Base-by-base conservation (phyloP, 2,329 filamentous ascomycete genomes). In the Colletotrichum cuscutae region DNA sequence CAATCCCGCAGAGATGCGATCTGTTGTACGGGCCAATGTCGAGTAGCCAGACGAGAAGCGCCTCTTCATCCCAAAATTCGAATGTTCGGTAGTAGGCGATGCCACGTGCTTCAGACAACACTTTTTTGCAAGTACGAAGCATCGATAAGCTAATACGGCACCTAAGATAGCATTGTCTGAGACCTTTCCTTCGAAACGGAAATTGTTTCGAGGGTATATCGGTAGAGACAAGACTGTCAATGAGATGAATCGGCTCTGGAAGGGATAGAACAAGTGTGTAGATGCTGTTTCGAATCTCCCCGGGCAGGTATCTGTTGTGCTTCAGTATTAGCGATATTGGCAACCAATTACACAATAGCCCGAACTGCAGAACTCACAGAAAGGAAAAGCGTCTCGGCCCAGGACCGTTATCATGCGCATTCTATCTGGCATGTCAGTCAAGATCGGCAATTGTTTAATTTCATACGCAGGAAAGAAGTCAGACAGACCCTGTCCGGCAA, bases 171-270 rank as follows among this genome's bases (percentile, higher is more conserved):
- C 2, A 42, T 19, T 42, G 37, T 7, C 13, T 7, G 13, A 19
- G 6, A 15, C 6, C 2, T 15, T 15, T 13, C 15, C 13, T 13
- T 7, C 15, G 37, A 6, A 19, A 19, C 15, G 5, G 13, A 19
- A 42, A 42, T 42, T 1, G 15, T 19, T 42, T 42, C 37, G 37
- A 13, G 37, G 13, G 6, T 15, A 42, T 15, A 42, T 7, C 5
- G 5, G 13, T 19, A 15, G 13, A 19, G 37, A 7, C 37, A 2
- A 42, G 7, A 7, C 15, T 3, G 15, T 13, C 13, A 15, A 15
- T 0, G 1, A 63, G 2, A 26, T 3, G 0, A 19, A 37, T 3
- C 1, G 1, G 7, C 0, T 1, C 4, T 5, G 12, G 1, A 5
- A 1, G 11, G 32, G 9, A 3, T 26, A 61, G 9, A 22, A 35